These are phyloP conservation scores for Eucalyptus albens DNA, from an alignment of 345 rosid species.

Conservation along the genomic window DNA sequence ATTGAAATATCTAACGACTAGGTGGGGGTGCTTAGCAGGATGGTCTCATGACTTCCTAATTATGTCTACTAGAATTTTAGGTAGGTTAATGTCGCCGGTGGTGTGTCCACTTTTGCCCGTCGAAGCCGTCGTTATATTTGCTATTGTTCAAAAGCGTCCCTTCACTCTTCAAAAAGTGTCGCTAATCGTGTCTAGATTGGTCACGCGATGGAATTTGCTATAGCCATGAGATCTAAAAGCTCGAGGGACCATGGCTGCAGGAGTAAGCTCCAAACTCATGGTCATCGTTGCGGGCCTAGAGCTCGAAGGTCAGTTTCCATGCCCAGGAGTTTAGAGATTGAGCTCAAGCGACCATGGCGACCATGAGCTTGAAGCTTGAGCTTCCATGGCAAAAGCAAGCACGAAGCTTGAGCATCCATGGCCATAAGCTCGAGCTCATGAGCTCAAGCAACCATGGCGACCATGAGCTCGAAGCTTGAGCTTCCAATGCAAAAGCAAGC, in stretches of 20 bases:
- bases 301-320: background rate
- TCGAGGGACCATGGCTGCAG: background rate
- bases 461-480: background rate
- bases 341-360: background rate
- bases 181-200: background rate
- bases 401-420: background rate
- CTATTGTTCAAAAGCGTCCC: background rate
- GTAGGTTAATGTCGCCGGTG: background rate
- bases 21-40: background rate
- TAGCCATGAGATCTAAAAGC: background rate
- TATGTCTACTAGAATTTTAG: background rate
- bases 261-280: background rate
- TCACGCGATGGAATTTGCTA: background rate
- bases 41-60: background rate
- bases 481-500: background rate
- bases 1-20: background rate
- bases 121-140: background rate
- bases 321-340: background rate
- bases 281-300: background rate
- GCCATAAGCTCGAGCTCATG: background rate
- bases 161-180: background rate
- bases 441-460: background rate
- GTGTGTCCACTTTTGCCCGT: background rate
- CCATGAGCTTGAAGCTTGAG: background rate
- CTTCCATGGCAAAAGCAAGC: background rate